Percentiles rank a stretch among this genome's conserved stretches.
Evolutionary conservation across 2,329 filamentous ascomycete genomes (phyloP).

Genomic region (Aspergillus brasiliensis): DNA sequence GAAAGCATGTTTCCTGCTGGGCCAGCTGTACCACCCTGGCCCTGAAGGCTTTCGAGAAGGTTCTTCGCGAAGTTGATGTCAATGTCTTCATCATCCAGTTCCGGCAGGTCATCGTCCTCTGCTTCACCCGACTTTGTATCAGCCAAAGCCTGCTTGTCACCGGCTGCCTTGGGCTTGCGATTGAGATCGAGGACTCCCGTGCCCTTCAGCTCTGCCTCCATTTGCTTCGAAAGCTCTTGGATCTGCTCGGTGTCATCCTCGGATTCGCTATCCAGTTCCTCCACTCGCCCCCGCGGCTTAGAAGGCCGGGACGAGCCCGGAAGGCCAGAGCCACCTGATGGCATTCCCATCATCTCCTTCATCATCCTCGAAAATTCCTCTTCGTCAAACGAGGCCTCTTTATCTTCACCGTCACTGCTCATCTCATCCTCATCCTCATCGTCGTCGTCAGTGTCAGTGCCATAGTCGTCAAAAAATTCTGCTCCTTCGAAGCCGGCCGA

Average conservation of each 20-base stretch:
- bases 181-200: constrained; percentile 49
- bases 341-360: constrained; percentile 83
- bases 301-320: constrained; percentile 24
- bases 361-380: constrained; percentile 84
- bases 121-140: constrained; percentile 33
- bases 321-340: constrained; percentile 43
- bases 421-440: constrained; percentile 56
- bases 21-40: constrained; percentile 80
- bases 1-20: constrained; percentile 85
- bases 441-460: constrained; percentile 62
- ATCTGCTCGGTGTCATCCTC: constrained; percentile 64
- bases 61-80: constrained; percentile 90
- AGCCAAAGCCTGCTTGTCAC: constrained; percentile 24
- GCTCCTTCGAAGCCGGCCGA: constrained; percentile 78
- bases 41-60: constrained; percentile 87
- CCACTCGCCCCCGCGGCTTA: constrained; percentile 36
- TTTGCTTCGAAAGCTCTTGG: constrained; percentile 46
- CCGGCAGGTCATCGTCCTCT: constrained; percentile 24
- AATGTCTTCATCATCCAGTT: constrained; percentile 64
- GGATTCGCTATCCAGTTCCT: constrained; percentile 52
- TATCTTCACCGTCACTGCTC: constrained; percentile 68
- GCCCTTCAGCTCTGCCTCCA: constrained; percentile 51
- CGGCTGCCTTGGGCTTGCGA: constrained; percentile 21
- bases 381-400: constrained; percentile 79
- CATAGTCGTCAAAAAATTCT: constrained; percentile 69